phyloP scores from a whole-genome alignment of 139 green algal genomes.

The Tetraselmis chui region DNA sequence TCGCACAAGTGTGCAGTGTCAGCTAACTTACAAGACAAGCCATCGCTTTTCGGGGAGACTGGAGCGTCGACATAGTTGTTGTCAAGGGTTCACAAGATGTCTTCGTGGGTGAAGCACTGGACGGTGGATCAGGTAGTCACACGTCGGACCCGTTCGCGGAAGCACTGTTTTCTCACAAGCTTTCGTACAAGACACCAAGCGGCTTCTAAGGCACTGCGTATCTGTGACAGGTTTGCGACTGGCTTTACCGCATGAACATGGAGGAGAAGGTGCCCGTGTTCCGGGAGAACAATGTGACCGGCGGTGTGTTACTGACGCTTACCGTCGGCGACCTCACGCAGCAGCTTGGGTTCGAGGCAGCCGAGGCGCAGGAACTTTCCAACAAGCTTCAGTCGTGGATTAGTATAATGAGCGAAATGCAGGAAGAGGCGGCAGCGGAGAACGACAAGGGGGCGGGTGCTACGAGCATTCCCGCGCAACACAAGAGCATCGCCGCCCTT shows the following conservation, averaged over 20 bases:
- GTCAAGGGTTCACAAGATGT: too few relatives aligned
- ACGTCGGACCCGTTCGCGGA: too few relatives aligned
- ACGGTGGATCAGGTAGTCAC: background rate
- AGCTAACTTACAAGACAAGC: too few relatives aligned
- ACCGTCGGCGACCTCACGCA: background rate
- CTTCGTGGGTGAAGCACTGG: background rate
- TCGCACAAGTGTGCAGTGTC: too few relatives aligned
- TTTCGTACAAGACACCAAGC: too few relatives aligned
- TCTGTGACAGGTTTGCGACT: background rate
- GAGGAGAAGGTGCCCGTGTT: background rate
- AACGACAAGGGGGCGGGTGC: background rate
- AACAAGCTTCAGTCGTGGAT: background rate
- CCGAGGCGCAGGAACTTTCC: background rate
- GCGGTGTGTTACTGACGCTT: background rate
- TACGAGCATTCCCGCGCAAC: background rate
- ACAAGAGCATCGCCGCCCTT: background rate
- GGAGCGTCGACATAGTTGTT: too few relatives aligned
- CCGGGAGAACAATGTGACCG: background rate
- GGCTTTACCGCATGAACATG: background rate
- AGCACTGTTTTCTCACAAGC: too few relatives aligned
- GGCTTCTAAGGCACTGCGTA: too few relatives aligned
- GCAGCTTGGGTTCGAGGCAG: background rate
- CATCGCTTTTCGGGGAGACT: too few relatives aligned
- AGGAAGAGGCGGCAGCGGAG: background rate
- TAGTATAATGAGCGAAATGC: background rate